Evolutionary conservation across 2,329 filamentous ascomycete species (phyloP).

Genomic region (Aspergillus novoparasiticus): DNA sequence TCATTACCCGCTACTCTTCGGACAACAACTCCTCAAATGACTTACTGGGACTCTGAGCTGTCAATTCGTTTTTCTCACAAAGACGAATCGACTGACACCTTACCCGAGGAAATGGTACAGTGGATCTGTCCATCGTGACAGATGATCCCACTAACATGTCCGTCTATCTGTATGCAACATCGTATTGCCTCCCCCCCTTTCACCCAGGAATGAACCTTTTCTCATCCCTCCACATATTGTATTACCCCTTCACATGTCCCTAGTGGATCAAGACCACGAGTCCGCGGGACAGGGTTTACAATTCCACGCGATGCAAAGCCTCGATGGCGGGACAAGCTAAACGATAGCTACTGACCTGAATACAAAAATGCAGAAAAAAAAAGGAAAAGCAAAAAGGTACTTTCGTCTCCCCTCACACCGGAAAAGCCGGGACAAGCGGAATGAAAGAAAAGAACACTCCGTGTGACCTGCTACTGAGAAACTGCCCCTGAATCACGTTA

Average conservation of each 20-base stretch:
- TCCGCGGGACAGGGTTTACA: slow-evolving; percentile 5
- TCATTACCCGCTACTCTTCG: not conserved
- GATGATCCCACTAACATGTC: not conserved
- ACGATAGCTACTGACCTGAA: not conserved
- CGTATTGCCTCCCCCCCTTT: not conserved
- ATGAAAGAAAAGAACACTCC: not conserved
- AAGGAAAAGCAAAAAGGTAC: not conserved
- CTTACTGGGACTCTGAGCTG: slow-evolving; percentile 5
- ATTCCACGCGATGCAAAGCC: slow-evolving; percentile 8
- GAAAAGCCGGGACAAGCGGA: not conserved
- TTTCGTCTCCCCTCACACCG: not conserved
- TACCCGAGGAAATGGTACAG: slow-evolving; percentile 4
- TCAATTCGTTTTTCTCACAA: not conserved
- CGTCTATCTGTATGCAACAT: not conserved
- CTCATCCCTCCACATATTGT: not conserved
- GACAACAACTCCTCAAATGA: slow-evolving; percentile 1
- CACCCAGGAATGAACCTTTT: not conserved
- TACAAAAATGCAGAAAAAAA: not conserved
- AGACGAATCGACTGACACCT: slow-evolving; percentile 6
- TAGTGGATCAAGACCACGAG: slow-evolving; percentile 1
- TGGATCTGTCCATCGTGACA: slow-evolving; percentile 6
- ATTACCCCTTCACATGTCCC: slow-evolving; percentile 4
- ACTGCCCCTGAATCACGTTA: slow-evolving; percentile 1
- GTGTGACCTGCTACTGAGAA: not conserved
- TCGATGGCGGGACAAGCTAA: slow-evolving; percentile 3